Evolutionary conservation across 257 asterid species (phyloP), one percentile per base, ranked within the genome.

Genomic region (Nicotiana sylvestris): DNA sequence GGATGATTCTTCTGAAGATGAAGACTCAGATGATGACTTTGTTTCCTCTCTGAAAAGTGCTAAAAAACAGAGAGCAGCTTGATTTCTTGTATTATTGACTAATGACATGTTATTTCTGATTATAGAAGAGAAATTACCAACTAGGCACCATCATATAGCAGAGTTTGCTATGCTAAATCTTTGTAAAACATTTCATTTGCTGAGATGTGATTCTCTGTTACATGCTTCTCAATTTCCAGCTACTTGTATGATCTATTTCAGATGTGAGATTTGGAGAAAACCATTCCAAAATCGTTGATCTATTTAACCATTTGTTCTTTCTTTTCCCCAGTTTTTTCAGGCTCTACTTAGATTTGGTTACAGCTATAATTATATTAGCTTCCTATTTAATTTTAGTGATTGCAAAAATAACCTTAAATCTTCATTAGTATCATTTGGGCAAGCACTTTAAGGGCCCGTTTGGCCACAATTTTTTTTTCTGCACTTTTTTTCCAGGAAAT

Each of bases 1-100:
- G 46, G 93, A 89, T 9, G 70, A 25, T 17, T 85, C 91, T 18
- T 86, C 89, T 17, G 95, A 85, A 11, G 90, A 85, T 43, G 51
- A 43, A 6, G 97, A 84, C 32, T 57, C 90, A 2, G 94, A 90
- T 16, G 96, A 90, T 69, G 97, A 92, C 86, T 92, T 94, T 79
- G 88, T 82, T 25, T 2, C 57, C 1, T 82, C 37, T 77, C 68
- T 78, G 13, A 84, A 16, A 81, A 84, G 8, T 43, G 13, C 81
- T 4, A 93, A 92, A 90, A 94, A 82, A 85, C 93, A 81, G 85
- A 88, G 82, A 83, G 83, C 85, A 6, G 86, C 87, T 29, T 87
- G 84, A 86, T 17, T 55, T 49, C 30, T 29, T 39, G 66, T n/a
- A 62, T 39, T 61, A 64, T 33, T 21, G 66, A 70, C 77, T 53